Base-by-base conservation (phyloP, 164 flowering plant genomes). In the Magnolia kwangsiensis region DNA sequence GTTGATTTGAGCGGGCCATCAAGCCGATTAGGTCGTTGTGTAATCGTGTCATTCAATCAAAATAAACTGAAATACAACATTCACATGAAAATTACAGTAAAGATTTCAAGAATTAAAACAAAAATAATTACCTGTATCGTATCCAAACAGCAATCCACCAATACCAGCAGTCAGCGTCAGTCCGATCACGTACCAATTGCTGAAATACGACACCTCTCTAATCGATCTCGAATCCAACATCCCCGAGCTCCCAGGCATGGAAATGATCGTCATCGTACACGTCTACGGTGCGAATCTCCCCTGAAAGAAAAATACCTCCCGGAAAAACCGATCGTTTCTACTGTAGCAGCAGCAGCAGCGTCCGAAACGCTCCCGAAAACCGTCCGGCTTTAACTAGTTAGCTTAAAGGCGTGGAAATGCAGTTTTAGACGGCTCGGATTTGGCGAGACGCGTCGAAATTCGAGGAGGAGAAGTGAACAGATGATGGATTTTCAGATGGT, bases 71-170 rank as follows among this genome's bases (percentile, higher is more conserved):
- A 27, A 27, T 27, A 27, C 29, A 27, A 27, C 29, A 27, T 27
- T 27, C 29, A 1, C 2, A 27, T 27, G 29, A 4, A 6, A 13
- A 72, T 23, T 11, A 13, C 51, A 37, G 45, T 11, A 64, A 31
- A 74, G 49, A 37, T 11, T 24, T 31, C 29, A 66, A 66, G 21
- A 24, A 2, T 5, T 9, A 23, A 21, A 66, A 70, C 4, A 29
- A 50, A 72, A 63, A 10, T 1, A n/a, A 58, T 84, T 16, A 93
- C 99, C 99, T 82, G 99, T 95, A 65, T 95, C 99, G 73, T 95
- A 95, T 4, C 99, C 99, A 72, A 95, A 95, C 75, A 95, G 89
- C 72, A 93, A 73, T 7, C 99, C 99, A 50, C 99, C 96, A 59
- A 95, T 91, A 11, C 99, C 98, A 74, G 99, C 97, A 77, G 87